These are phyloP conservation scores for Vaccinium vitisidaea DNA, from an alignment of 148 eudicot species.

Conservation along the genomic window DNA sequence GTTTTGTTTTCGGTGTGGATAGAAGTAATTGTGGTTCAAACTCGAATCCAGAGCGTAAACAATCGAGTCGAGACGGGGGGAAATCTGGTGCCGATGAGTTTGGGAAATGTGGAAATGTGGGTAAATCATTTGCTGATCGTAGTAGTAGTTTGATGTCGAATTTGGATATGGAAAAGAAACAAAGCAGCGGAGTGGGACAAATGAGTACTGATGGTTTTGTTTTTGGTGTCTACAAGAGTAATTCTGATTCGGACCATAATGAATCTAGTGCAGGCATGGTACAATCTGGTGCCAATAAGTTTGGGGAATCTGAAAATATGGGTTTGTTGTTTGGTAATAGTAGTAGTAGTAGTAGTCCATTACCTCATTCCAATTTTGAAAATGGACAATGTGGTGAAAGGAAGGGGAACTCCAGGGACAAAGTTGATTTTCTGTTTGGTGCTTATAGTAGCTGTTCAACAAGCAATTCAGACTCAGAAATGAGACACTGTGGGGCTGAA, in stretches of 20 bases:
- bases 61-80: neutral
- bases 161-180: neutral
- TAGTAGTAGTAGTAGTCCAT: conserved; percentile 3
- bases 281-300: neutral
- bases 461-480: neutral
- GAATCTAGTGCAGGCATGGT: neutral
- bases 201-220: conserved; percentile 1
- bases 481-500: conserved; percentile 6
- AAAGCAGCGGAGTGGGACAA: neutral
- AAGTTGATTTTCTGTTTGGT: neutral
- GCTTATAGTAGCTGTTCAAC: neutral
- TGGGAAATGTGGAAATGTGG: conserved; percentile 20
- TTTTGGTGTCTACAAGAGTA: conserved; percentile 9
- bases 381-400: neutral
- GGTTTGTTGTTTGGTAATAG: neutral
- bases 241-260: conserved; percentile 2
- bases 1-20: conserved; percentile 39
- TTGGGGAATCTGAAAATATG: neutral
- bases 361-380: neutral
- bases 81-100: conserved; percentile 1
- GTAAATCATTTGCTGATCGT: conserved; percentile 9
- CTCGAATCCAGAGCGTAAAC: conserved; percentile 13
- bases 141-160: neutral
- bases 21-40: conserved; percentile 2
- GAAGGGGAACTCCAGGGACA: neutral